Conservation (phyloP, 768 basidiomycete species). For the Fomitopsis pulvina region DNA sequence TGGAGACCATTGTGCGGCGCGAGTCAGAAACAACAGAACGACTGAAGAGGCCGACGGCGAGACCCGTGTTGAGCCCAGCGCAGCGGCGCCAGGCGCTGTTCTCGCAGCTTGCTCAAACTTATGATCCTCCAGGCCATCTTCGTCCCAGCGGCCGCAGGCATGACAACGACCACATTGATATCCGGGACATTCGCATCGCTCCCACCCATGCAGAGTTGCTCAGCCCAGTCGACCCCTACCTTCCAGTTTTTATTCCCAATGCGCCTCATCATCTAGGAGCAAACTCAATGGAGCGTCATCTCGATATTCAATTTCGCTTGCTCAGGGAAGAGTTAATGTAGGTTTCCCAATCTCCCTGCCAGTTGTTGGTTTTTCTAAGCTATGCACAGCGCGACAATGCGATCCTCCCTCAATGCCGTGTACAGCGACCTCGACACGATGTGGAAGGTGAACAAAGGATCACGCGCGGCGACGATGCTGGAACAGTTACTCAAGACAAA, state of each 20-base stretch:
- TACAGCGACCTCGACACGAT: conserved; percentile 34
- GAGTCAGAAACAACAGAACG: conserved; percentile 5
- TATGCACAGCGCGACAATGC: conserved; percentile 43
- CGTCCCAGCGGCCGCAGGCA: conserved; percentile 50
- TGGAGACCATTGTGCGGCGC: conserved; percentile 21
- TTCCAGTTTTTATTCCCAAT: conserved; percentile 52
- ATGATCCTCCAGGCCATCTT: conserved; percentile 20
- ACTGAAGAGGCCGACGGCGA: neutral
- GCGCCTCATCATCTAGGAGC: conserved; percentile 58
- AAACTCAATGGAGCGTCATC: conserved; percentile 54
- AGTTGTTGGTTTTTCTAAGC: neutral
- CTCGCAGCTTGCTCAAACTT: conserved; percentile 6
- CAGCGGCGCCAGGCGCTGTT: neutral
- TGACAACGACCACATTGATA: conserved; percentile 57
- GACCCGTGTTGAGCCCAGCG: neutral
- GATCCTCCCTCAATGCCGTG: conserved; percentile 43
- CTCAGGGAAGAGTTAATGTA: conserved; percentile 68
- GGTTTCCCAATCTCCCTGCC: conserved; percentile 11
- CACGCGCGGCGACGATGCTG: conserved; percentile 29
- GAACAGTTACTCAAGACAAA: conserved; percentile 38
- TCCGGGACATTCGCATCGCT: conserved; percentile 54
- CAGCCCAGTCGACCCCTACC: conserved; percentile 40
- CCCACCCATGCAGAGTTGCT: conserved; percentile 66
- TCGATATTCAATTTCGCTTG: conserved; percentile 73
- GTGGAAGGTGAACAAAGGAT: conserved; percentile 2